phyloP scores from a whole-genome alignment of 164 flowering plant species.

The Kalanchoe fedtschenkoi region DNA sequence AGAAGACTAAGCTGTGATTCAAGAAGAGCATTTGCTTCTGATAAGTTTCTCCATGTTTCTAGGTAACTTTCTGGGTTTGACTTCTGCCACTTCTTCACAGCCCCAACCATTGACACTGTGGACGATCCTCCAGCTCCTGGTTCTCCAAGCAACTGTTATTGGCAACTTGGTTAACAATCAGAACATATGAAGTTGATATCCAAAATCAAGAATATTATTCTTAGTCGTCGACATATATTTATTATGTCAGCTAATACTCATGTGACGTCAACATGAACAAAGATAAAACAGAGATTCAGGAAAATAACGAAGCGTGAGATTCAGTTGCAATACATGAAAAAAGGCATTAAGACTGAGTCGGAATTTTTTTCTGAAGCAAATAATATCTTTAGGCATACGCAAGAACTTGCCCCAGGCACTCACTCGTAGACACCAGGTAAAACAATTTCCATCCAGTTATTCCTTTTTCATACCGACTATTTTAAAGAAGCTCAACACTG shows the following conservation, averaged over 20 bases:
- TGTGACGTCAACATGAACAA: too few species aligned
- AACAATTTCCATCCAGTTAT: not conserved
- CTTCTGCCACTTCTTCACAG: constrained; percentile 93
- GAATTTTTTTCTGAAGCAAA: too few species aligned
- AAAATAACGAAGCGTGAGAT: too few species aligned
- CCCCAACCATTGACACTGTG: constrained; percentile 98
- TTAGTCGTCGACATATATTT: not conserved
- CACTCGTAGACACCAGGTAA: not conserved
- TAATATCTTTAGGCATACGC: too few species aligned
- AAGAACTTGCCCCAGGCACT: too few species aligned
- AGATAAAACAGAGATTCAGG: too few species aligned
- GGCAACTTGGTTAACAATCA: not conserved
- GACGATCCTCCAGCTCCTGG: constrained; percentile 99
- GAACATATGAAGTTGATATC: not conserved
- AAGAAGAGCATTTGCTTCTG: constrained; percentile 67
- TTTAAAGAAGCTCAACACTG: not conserved
- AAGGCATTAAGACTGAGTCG: too few species aligned
- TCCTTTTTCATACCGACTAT: not conserved
- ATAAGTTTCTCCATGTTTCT: constrained; percentile 64
- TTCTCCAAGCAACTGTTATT: constrained; percentile 75
- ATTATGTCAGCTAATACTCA: too few species aligned
- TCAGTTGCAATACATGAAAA: too few species aligned
- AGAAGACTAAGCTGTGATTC: constrained; percentile 51
- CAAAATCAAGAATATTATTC: constrained; percentile 1
- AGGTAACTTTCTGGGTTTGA: constrained; percentile 63